Percentiles rank a stretch among this genome's conserved stretches.
Evolutionary conservation across 2,329 filamentous ascomycete genomes (phyloP).

Genomic region (Whalleya microplaca): DNA sequence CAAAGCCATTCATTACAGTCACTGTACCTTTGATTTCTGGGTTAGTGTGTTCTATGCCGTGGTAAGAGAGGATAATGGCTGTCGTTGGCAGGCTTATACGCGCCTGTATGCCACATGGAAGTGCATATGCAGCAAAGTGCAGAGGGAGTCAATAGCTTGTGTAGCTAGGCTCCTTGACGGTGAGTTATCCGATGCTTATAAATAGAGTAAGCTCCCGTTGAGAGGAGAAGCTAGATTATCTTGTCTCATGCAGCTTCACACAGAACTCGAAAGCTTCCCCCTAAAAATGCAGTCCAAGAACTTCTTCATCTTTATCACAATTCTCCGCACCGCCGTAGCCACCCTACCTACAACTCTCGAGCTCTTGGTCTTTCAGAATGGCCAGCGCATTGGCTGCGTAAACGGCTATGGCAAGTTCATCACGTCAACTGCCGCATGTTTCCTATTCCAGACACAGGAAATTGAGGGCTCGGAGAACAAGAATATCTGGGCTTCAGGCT

Average conservation of each 20-base stretch:
- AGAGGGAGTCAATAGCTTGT: background rate
- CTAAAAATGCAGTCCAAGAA: slow-evolving; percentile 11
- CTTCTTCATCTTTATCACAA: slow-evolving; percentile 2
- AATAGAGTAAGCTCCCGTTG: background rate
- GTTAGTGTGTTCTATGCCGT: background rate
- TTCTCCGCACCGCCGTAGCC: slow-evolving; percentile 1
- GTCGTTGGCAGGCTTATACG: background rate
- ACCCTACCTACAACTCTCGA: slow-evolving; percentile 5
- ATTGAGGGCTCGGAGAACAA: slow-evolving; percentile 8
- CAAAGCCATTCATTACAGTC: background rate
- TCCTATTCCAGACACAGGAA: slow-evolving; percentile 3
- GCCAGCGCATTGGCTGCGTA: slow-evolving; percentile 12
- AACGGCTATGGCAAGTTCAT: slow-evolving; percentile 10
- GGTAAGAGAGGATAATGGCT: background rate
- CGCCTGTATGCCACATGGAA: background rate
- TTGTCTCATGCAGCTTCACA: background rate
- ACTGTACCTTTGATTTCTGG: background rate
- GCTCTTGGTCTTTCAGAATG: slow-evolving; percentile 10
- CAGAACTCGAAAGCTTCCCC: no score
- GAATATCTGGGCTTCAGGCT: background rate
- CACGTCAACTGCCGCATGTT: background rate
- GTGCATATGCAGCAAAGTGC: background rate
- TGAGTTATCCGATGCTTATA: background rate
- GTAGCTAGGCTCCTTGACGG: background rate
- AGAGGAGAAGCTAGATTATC: background rate